phyloP scores from a whole-genome alignment of 306 rosid species.

The Pyrus betulifolia region DNA sequence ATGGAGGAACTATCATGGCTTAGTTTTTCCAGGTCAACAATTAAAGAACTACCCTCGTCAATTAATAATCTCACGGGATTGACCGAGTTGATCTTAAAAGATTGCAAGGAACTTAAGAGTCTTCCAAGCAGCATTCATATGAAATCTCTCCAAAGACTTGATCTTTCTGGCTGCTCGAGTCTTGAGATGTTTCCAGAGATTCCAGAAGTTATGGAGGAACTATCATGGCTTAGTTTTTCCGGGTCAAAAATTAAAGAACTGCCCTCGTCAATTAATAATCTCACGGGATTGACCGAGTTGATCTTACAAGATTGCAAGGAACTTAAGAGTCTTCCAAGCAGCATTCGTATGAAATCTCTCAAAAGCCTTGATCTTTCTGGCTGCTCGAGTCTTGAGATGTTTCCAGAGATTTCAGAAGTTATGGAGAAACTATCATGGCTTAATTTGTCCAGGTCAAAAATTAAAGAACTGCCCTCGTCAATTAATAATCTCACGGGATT shows the following conservation, averaged over 20 bases:
- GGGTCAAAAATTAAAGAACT: neutral
- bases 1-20: neutral
- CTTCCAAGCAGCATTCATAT: neutral
- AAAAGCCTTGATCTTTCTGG: rapidly evolving
- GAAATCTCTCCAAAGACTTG: neutral
- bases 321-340: neutral
- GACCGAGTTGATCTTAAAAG: rapidly evolving
- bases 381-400: no score
- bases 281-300: neutral
- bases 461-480: no score
- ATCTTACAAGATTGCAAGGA: neutral
- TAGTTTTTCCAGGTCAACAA: neutral
- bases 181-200: neutral
- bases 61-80: neutral
- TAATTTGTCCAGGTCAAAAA: no score
- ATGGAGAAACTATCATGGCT: rapidly evolving
- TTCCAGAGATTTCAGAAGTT: no score
- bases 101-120: neutral
- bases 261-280: neutral
- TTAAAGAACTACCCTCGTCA: neutral
- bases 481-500: no score
- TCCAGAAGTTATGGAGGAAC: neutral
- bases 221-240: neutral
- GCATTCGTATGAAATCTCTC: neutral
- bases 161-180: neutral